Base-by-base conservation (phyloP, 2,329 filamentous ascomycete species). In the Stemphylium vesicarium region DNA sequence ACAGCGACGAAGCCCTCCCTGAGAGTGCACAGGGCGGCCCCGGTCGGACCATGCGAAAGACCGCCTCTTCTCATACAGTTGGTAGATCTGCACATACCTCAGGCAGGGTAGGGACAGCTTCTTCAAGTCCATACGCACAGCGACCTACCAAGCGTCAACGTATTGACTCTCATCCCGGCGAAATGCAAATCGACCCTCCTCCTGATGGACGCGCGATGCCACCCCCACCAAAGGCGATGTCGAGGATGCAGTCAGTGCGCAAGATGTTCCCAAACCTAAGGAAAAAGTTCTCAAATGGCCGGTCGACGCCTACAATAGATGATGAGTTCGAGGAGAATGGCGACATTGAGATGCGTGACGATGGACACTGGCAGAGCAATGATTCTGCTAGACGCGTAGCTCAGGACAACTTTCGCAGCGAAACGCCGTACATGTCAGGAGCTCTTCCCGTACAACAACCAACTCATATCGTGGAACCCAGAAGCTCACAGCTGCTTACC, bases 171-270 rank as follows among this genome's bases (percentile, higher is more conserved):
- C 54, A 65, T 6, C 61, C 64, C n/a, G 48, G 54, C 12, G 48
- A 57, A 6, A 64, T 59, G 41, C 64, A 63, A 6, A 29, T 57
- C 24, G 54, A 60, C 31, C 15, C 37, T 13, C 57, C 64, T 12
- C 59, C 58, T 3, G 68, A 71, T 47, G 69, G 71, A 35, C 71
- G 77, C 13, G 40, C 65, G 10, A 79, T 78, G 77, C 76, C 75
- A 35, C 77, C 76, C 4, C 77, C 76, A 10, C 20, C 60, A 11
- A 68, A 71, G 42, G 59, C 67, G 2, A 12, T 68, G 3, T 68
- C 66, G 0, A 60, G 58, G 24, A 72, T 71, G 55, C 62, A 57
- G 15, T 73, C 68, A 12, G 51, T 73, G 18, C 63, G 64, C 24
- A 68, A 62, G 18, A 52, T 73, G 7, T 56, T 69, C 11, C 68